Percentiles rank a stretch among this genome's conserved stretches.
Conservation (phyloP, 805 yeast genomes). For the Starmera amethionina region DNA sequence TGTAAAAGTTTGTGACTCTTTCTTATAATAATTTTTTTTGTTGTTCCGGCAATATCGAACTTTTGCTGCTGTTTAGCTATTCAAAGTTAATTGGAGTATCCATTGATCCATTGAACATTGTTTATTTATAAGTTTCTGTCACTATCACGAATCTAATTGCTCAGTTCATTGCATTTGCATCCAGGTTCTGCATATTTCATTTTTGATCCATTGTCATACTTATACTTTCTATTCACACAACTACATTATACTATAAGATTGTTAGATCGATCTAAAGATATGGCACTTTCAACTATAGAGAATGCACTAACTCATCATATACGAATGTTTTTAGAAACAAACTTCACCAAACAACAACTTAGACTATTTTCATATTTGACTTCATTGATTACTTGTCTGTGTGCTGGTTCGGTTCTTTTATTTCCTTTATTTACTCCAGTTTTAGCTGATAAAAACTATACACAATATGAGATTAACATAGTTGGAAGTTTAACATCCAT, state of each 20-base stretch:
- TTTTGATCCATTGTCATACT: too few relatives aligned
- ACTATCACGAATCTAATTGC: too few relatives aligned
- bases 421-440: slow-evolving; percentile 74
- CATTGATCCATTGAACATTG: too few relatives aligned
- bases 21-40: neutral
- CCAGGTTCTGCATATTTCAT: too few relatives aligned
- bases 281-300: slow-evolving; percentile 26
- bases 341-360: slow-evolving; percentile 30
- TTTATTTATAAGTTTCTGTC: too few relatives aligned
- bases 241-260: too few relatives aligned
- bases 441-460: slow-evolving; percentile 46
- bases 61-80: too few relatives aligned
- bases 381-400: slow-evolving; percentile 55
- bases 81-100: too few relatives aligned
- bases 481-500: slow-evolving; percentile 65
- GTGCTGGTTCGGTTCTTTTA: slow-evolving; percentile 74
- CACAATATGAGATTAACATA: slow-evolving; percentile 60
- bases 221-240: too few relatives aligned
- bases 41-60: too few relatives aligned
- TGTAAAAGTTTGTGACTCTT: neutral
- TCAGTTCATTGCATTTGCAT: too few relatives aligned
- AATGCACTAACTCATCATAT: slow-evolving; percentile 33
- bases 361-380: slow-evolving; percentile 43
- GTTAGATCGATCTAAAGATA: neutral
- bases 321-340: slow-evolving; percentile 29